phyloP scores from a whole-genome alignment of 441 rosid species.

The Rhodomyrtus psidioides region DNA sequence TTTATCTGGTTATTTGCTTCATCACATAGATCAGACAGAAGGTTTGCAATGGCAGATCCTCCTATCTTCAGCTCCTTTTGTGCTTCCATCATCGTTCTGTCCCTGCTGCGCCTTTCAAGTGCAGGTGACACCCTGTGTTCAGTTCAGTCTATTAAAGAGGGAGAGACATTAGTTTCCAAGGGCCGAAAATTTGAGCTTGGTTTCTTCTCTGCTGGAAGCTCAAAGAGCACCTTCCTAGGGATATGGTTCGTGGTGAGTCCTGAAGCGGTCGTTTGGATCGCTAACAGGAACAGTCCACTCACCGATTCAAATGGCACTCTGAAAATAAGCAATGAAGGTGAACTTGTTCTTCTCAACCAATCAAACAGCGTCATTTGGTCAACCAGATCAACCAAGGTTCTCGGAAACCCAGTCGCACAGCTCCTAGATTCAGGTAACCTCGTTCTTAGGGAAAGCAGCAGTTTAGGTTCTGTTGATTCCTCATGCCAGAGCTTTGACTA shows the following conservation, averaged over 20 bases:
- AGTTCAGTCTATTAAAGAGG: background rate
- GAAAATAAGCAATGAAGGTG: background rate
- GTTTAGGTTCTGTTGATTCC: background rate
- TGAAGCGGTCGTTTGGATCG: background rate
- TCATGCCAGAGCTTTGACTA: slow-evolving; percentile 9
- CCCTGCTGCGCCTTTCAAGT: background rate
- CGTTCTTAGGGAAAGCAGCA: background rate
- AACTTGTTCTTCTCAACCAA: slow-evolving; percentile 1
- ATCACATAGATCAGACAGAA: background rate
- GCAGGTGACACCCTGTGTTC: background rate
- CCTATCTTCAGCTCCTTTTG: background rate
- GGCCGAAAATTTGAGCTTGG: slow-evolving; percentile 2
- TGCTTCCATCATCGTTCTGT: background rate
- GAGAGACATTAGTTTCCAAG: background rate
- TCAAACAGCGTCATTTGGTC: slow-evolving; percentile 3
- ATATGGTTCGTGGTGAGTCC: background rate
- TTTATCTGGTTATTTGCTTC: background rate
- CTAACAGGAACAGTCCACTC: background rate
- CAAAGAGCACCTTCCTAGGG: background rate
- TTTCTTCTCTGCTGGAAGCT: slow-evolving; percentile 5
- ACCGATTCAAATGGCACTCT: background rate
- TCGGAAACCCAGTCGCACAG: background rate
- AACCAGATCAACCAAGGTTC: background rate
- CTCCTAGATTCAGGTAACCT: slow-evolving; percentile 6
- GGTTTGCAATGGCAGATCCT: background rate